Percentiles rank a stretch among this genome's conserved stretches.
Conservation (phyloP, 768 basidiomycete species). For the Cystofilobasidium macerans region DNA sequence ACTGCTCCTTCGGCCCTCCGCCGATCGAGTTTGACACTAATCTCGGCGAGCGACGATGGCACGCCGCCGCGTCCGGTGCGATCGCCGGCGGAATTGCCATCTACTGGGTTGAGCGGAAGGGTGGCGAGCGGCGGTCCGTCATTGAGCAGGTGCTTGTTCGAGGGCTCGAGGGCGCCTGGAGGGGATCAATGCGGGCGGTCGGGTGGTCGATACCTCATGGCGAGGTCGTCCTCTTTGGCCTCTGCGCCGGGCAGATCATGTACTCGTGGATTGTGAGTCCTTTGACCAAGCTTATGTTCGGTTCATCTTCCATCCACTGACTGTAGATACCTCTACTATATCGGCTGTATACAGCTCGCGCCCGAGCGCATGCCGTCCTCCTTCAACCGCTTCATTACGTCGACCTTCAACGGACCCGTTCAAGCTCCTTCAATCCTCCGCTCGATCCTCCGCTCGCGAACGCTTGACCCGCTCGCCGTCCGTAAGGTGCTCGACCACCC, state of each 20-base stretch:
- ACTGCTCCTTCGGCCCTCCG: constrained; percentile 18
- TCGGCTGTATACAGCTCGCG: not conserved
- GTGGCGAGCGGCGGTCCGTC: constrained; percentile 8
- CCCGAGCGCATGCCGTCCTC: constrained; percentile 15
- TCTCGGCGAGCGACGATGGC: constrained; percentile 20
- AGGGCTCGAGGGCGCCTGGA: constrained; percentile 22
- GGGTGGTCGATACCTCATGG: constrained; percentile 10
- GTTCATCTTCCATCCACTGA: too few relatives aligned
- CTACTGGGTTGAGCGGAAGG: constrained; percentile 17
- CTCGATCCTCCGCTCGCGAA: not conserved
- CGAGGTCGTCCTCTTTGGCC: constrained; percentile 12
- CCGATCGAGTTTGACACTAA: constrained; percentile 7
- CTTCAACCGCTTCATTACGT: constrained; percentile 12
- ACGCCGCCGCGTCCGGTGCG: constrained; percentile 9
- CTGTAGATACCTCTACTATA: too few relatives aligned
- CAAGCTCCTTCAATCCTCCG: constrained; percentile 15
- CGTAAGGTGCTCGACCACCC: constrained; percentile 11
- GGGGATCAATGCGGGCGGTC: not conserved
- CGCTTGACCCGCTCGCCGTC: not conserved
- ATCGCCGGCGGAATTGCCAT: constrained; percentile 16
- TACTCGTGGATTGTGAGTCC: constrained; percentile 4
- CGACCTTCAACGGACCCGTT: constrained; percentile 16
- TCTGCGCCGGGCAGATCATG: constrained; percentile 15
- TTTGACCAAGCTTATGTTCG: too few relatives aligned
- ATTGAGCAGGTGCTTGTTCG: constrained; percentile 23